Percentiles rank a stretch among this genome's conserved stretches.
These are phyloP conservation scores for Cryptosporidium meleagridis DNA, from an alignment of 169 alveolate genomes.

Conservation along the genomic window DNA sequence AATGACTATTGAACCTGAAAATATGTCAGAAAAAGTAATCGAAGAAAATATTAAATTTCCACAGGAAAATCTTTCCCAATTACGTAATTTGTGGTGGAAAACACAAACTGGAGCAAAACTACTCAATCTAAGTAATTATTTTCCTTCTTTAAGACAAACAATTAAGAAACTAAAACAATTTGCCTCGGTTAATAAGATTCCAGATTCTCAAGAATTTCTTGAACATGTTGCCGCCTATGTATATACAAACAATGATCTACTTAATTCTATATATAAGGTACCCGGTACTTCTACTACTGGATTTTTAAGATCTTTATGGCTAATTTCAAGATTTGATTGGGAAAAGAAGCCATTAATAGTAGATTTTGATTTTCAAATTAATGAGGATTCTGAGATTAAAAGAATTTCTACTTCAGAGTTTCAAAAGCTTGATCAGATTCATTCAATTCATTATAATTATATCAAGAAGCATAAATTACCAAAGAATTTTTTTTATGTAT, in stretches of 20 bases:
- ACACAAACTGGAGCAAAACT: conserved; percentile 16
- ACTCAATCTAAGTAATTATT: conserved; percentile 21
- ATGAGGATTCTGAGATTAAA: conserved; percentile 6
- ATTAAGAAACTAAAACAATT: conserved; percentile 49
- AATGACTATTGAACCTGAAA: conserved; percentile 14
- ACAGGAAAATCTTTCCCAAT: not conserved
- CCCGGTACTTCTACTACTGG: conserved; percentile 57
- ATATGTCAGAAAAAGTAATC: conserved; percentile 7
- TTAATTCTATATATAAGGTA: not conserved
- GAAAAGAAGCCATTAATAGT: conserved; percentile 33
- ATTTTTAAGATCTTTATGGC: conserved; percentile 39
- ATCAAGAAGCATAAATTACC: conserved; percentile 11
- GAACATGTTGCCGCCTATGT: conserved; percentile 64
- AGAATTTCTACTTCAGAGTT: not conserved
- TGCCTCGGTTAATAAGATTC: conserved; percentile 36
- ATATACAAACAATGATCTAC: conserved; percentile 23
- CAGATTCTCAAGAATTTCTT: conserved; percentile 36
- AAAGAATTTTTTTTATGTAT: conserved; percentile 19
- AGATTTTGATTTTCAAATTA: conserved; percentile 42
- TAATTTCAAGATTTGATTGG: conserved; percentile 53
- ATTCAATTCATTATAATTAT: conserved; percentile 6
- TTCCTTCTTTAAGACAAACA: conserved; percentile 50
- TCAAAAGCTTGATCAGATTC: conserved; percentile 40
- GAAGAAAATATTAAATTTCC: conserved; percentile 11
- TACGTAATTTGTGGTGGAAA: conserved; percentile 61